Evolutionary conservation across 148 eudicot genomes (phyloP), one percentile per base, ranked within the genome.

Genomic region (Camellia granthamiana): DNA sequence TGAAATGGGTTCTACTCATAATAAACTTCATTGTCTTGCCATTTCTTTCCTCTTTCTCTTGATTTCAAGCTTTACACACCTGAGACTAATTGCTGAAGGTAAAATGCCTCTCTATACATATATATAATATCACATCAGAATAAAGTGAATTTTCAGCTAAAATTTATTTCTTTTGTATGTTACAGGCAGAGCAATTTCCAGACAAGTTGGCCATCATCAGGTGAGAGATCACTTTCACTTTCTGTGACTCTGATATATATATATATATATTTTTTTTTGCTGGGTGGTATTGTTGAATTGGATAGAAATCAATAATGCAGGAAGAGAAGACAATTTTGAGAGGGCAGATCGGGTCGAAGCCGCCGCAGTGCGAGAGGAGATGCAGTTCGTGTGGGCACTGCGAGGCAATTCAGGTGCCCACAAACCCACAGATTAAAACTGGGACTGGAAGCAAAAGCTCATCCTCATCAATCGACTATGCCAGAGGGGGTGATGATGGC

Each of bases 381-480:
- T 91, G 94, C 84, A 77, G 85, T 58, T 63, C 84, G 55, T 89
- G 93, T 63, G 83, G 78, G 72, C 91, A 77, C 5, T 91, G 94
- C 46, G 86, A 86, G 44, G 90, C 94, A 47, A 84, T 91, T 75
- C 90, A 91, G 74, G 94, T 91, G 62, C 94, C 94, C 1, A 88
- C 90, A 62, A 88, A 84, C 38, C 88, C 88, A 2, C 86, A 87
- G 59, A 60, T 46, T 1, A 80, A 71, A 68, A 59, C 21, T 59
- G 79, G 76, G 59, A 59, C 38, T 52, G 79, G 76, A 52, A 65
- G 3, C 61, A 83, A 47, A 10, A 83, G 75, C 38, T 66, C 83
- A 0, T 63, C 86, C 8, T 77, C 85, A 3, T 19, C 80, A 10
- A 30, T 82, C 44, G 83, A 74, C 7, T 83, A 81, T 68, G 77